Conservation (phyloP, 2,329 filamentous ascomycete genomes). For the Tolypocladium inflatum region DNA sequence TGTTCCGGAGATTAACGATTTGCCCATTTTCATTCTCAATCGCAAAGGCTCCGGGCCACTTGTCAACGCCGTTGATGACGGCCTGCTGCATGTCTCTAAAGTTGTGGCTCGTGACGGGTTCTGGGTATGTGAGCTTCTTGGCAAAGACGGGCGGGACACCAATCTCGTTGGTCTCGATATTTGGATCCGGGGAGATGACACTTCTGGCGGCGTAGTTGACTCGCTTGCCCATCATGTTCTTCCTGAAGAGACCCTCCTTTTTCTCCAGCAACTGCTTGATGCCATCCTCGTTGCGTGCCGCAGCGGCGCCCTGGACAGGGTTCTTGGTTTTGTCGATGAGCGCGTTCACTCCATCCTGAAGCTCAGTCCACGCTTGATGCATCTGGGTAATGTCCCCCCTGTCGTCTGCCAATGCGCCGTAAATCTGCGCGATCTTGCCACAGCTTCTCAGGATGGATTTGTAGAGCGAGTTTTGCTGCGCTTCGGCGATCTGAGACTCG, state of each 20-base stretch:
- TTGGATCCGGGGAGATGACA: slow-evolving; percentile 96
- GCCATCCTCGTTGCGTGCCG: slow-evolving; percentile 74
- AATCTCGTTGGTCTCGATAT: slow-evolving; percentile 98
- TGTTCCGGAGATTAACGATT: slow-evolving; percentile 77
- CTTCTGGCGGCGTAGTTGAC: slow-evolving; percentile 96
- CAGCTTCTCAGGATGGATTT: slow-evolving; percentile 73
- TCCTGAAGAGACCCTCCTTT: slow-evolving; percentile 95
- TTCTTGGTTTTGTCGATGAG: slow-evolving; percentile 86
- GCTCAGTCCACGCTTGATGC: slow-evolving; percentile 68
- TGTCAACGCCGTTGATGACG: slow-evolving; percentile 87
- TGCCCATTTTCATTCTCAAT: slow-evolving; percentile 96
- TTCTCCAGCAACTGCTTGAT: slow-evolving; percentile 98
- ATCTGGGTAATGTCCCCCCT: slow-evolving; percentile 55
- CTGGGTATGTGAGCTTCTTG: slow-evolving; percentile 89
- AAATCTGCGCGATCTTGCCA: slow-evolving; percentile 63
- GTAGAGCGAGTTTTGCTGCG: slow-evolving; percentile 80
- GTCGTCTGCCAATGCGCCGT: slow-evolving; percentile 38
- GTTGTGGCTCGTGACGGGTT: slow-evolving; percentile 95
- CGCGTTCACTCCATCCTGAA: slow-evolving; percentile 89
- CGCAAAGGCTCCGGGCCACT: slow-evolving; percentile 88
- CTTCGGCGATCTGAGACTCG: slow-evolving; percentile 73
- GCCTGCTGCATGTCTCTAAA: slow-evolving; percentile 93
- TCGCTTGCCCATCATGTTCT: slow-evolving; percentile 99
- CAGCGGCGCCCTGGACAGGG: slow-evolving; percentile 68
- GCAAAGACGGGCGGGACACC: slow-evolving; percentile 98